Base-by-base conservation (phyloP, 352 stramenopile species). In the Globisporangium orthogonon region DNA sequence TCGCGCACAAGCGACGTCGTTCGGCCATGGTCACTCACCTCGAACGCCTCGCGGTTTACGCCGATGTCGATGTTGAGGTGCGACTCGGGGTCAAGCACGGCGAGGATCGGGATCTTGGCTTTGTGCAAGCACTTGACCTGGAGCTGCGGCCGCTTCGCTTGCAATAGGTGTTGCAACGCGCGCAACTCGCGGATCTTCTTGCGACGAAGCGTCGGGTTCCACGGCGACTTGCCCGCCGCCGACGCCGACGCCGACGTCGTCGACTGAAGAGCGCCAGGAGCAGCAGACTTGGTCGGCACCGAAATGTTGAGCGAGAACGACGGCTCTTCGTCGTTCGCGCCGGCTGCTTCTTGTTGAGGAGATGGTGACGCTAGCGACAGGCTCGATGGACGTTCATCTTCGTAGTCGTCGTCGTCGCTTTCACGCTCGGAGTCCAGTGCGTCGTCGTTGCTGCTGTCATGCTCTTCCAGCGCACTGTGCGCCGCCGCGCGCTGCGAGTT, bases 91-190 rank as follows among this genome's bases (percentile, higher is more conserved):
- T 91, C 78, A 28, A 69, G 53, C 41, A 87, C 66, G 71, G 87
- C 87, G 30, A 91, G 66, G 61, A 91, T 91, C 17, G 81, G 81
- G 56, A 86, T 81, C 63, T 83, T 86, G 45, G 81, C 81, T 59
- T 89, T 89, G 49, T 69, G 68, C 44, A 91, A 55, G 31, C 74
- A 87, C 51, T 88, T 87, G 43, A 91, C 55, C 40, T 80, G 67
- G 15, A 79, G 77, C 30, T 76, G 62, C 7, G 78, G 76, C 9
- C 74, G 78, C n/a, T 83, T 62, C 0, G 54, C 54, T 30, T 74
- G 65, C 4, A 91, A 46, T 30, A 91, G 30, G 41, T 76, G 63
- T 62, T 87, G 81, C 46, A 91, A 55, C 23, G 72, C 74, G 35
- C 78, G 66, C 48, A 91, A 33, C 23, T 72, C 65, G 7, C 70